Percentiles rank a stretch among this genome's conserved stretches.
phyloP scores from a whole-genome alignment of 768 basidiomycete species.

The Pleurotus giganteus region DNA sequence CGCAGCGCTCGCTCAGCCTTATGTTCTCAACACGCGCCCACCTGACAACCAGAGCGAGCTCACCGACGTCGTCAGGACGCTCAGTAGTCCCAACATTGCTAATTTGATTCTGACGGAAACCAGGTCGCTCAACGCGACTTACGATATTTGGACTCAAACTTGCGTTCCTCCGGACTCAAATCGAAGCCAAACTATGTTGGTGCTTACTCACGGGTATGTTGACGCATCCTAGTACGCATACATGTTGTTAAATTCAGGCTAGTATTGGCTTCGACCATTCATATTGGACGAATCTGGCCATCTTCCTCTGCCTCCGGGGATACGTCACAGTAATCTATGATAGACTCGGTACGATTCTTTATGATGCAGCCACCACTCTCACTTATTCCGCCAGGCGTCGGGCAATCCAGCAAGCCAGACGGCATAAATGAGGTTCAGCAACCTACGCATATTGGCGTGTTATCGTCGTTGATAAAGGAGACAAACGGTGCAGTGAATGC shows the following conservation, averaged over 20 bases:
- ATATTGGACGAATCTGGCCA: slow-evolving; percentile 23
- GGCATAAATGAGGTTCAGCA: slow-evolving; percentile 21
- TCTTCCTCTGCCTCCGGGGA: slow-evolving; percentile 16
- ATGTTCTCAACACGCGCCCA: neutral
- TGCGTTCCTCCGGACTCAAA: slow-evolving; percentile 13
- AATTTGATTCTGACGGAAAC: neutral
- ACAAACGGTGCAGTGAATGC: slow-evolving; percentile 10
- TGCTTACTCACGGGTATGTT: slow-evolving; percentile 20
- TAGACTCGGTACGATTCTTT: slow-evolving; percentile 19
- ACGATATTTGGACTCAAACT: slow-evolving; percentile 6
- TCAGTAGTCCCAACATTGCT: neutral
- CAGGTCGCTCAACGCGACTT: neutral
- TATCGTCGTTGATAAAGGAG: slow-evolving; percentile 15
- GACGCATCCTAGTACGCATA: neutral
- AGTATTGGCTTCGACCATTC: slow-evolving; percentile 22
- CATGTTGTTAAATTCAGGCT: neutral
- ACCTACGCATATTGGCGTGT: slow-evolving; percentile 18
- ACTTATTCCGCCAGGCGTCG: slow-evolving; percentile 14
- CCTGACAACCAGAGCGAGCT: neutral
- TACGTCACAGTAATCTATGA: slow-evolving; percentile 21
- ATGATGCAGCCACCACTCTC: neutral
- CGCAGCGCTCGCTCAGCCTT: neutral
- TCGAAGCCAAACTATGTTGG: slow-evolving; percentile 15
- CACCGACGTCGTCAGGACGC: neutral
- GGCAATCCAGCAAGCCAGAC: slow-evolving; percentile 21